phyloP scores from a whole-genome alignment of 2,329 filamentous ascomycete species.

The Xylaria sp. region DNA sequence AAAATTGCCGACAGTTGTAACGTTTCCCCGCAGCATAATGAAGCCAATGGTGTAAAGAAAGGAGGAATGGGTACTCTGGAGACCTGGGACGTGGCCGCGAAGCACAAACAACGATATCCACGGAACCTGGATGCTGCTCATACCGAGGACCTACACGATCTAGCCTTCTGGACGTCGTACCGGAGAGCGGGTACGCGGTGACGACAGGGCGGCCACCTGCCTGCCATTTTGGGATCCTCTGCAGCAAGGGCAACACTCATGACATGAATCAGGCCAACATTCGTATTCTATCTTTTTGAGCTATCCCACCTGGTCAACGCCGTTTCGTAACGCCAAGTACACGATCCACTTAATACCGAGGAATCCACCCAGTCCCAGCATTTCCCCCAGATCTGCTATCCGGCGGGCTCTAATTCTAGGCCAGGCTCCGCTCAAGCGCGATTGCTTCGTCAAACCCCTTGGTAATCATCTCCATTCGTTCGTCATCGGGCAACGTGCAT shows the following conservation, averaged over 20 bases:
- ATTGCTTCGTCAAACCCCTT: slow-evolving; percentile 43
- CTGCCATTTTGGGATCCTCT: slow-evolving; percentile 7
- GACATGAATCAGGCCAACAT: slow-evolving; percentile 1
- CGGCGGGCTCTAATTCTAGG: neutral
- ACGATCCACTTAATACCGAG: slow-evolving; percentile 12
- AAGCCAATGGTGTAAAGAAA: slow-evolving; percentile 9
- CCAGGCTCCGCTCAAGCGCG: slow-evolving; percentile 32
- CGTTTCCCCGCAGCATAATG: slow-evolving; percentile 6
- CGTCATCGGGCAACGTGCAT: slow-evolving; percentile 40
- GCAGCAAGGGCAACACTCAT: slow-evolving; percentile 3
- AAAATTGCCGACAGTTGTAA: slow-evolving; percentile 9
- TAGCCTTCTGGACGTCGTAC: slow-evolving; percentile 5
- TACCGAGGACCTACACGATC: slow-evolving; percentile 17
- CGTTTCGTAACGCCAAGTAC: slow-evolving; percentile 26
- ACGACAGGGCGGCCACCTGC: neutral
- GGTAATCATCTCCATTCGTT: slow-evolving; percentile 39
- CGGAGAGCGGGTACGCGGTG: neutral
- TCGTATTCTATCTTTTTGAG: slow-evolving; percentile 14
- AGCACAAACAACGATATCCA: slow-evolving; percentile 4
- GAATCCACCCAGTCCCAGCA: slow-evolving; percentile 12
- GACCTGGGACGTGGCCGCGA: slow-evolving; percentile 1
- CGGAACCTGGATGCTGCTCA: slow-evolving; percentile 7
- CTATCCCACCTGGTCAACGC: slow-evolving; percentile 25
- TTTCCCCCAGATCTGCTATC: neutral
- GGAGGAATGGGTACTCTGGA: slow-evolving; percentile 4